Evolutionary conservation across 108 stramenopile species (phyloP).

Genomic region (Bacterosira constricta): DNA sequence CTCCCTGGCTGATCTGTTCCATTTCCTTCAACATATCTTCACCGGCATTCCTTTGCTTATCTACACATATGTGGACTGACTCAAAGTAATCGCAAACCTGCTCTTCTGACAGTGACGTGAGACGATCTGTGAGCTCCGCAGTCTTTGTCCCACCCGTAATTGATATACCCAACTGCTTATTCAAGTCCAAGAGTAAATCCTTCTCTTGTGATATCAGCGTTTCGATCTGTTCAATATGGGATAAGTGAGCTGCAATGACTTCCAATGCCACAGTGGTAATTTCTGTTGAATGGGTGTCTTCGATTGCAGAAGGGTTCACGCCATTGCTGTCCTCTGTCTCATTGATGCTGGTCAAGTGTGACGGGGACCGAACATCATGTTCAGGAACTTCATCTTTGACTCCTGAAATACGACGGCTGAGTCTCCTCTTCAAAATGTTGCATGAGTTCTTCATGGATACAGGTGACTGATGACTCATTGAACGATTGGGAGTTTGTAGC

Average conservation of each 20-base stretch:
- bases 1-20: conserved; percentile 63
- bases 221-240: conserved; percentile 74
- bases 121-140: conserved; percentile 8
- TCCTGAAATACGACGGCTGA: conserved; percentile 40
- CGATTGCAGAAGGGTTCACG: not conserved
- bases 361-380: not conserved
- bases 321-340: conserved; percentile 33
- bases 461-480: conserved; percentile 9
- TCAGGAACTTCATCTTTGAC: not conserved
- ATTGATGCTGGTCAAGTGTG: conserved; percentile 44
- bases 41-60: conserved; percentile 55
- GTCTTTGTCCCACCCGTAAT: conserved; percentile 39
- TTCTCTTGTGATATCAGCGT: conserved; percentile 74
- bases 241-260: conserved; percentile 68
- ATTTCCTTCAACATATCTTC: conserved; percentile 62
- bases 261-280: conserved; percentile 47
- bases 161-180: conserved; percentile 50
- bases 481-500: conserved; percentile 28
- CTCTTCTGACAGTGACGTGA: conserved; percentile 58
- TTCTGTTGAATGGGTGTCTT: conserved; percentile 15
- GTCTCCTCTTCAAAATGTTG: conserved; percentile 30
- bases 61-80: conserved; percentile 69
- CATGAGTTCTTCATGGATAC: conserved; percentile 1
- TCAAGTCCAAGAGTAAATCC: conserved; percentile 76
- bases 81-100: conserved; percentile 88